Base-by-base conservation (phyloP, 2,329 filamentous ascomycete genomes). In the Talaromyces sp. region DNA sequence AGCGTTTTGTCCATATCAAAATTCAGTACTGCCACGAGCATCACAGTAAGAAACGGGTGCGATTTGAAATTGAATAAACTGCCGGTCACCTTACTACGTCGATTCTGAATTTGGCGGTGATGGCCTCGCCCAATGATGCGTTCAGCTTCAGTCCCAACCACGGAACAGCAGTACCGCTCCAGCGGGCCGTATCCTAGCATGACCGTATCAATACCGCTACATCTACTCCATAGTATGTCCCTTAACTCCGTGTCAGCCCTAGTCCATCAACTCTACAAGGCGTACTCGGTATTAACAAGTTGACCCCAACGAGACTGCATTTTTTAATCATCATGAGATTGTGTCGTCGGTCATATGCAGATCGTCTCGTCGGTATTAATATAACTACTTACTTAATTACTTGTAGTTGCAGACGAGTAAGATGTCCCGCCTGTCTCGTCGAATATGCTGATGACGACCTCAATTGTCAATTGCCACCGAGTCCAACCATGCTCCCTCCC, bases 161-260 rank as follows among this genome's bases (percentile, higher is more conserved):
- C 57, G 57, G 57, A 59, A 45, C 50, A 54, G 27, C 50, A 54
- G 31, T 27, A 41, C 54, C 35, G 22, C 35, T 41, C 10, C 54
- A 58, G 54, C 41, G 54, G 54, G 54, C 54, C 54, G n/a, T 59
- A 45, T 4, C 19, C 49, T 33, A 16, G 49, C 45, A 54, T 54
- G 35, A 54, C 50, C 31, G 50, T 54, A 19, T 54, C 50, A 14
- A 35, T 54, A 54, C 50, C 49, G n/a, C n/a, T 31, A 52, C 16
- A 52, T 2, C 47, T 49, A 22, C 22, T 22, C 22, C 22, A 22
- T 22, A 22, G 22, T 22, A 50, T 50, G 47, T 31, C 31, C 16
- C 43, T 39, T 52, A 62, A 62, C 33, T 62, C 60, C 49, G 45
- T 62, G 33, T 19, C 24, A 58, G 54, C 49, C 49, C 49, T 52